phyloP scores from a whole-genome alignment of 2,329 filamentous ascomycete species.

The Cladosporium velox region DNA sequence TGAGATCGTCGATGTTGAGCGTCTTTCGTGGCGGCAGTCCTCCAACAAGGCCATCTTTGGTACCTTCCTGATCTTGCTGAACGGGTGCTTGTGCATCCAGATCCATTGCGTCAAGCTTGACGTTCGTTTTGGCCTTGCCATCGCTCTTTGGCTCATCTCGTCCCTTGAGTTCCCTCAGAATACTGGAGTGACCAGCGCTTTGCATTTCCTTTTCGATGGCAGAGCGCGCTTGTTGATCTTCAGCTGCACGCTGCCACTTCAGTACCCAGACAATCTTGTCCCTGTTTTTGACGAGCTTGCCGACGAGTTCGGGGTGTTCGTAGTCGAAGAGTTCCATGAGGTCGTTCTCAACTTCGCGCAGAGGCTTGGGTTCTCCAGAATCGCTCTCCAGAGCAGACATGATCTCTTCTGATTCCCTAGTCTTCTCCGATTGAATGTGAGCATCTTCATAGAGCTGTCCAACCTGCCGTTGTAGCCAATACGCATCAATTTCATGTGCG shows the following conservation, averaged over 20 bases:
- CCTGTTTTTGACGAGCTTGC: constrained; percentile 85
- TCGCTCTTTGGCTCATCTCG: constrained; percentile 61
- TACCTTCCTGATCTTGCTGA: constrained; percentile 55
- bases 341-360: constrained; percentile 96
- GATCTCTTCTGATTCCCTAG: constrained; percentile 77
- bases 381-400: constrained; percentile 71
- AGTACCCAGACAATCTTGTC: constrained; percentile 97
- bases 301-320: constrained; percentile 89
- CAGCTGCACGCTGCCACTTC: constrained; percentile 77
- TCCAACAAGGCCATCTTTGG: constrained; percentile 71
- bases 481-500: constrained; percentile 91
- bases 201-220: constrained; percentile 88
- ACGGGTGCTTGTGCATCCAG: constrained; percentile 56
- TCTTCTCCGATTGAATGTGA: constrained; percentile 91
- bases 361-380: constrained; percentile 77
- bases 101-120: constrained; percentile 84
- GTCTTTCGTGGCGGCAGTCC: constrained; percentile 82
- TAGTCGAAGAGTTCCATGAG: constrained; percentile 98
- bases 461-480: constrained; percentile 93
- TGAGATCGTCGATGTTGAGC: constrained; percentile 92
- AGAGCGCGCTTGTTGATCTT: constrained; percentile 69
- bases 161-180: constrained; percentile 84
- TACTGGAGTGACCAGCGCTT: constrained; percentile 80
- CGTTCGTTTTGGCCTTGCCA: constrained; percentile 65
- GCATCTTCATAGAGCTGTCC: constrained; percentile 86